These are phyloP conservation scores for Ophiognomonia clavigignenti-juglandacearum DNA, from an alignment of 2,329 filamentous ascomycete genomes.

Conservation along the genomic window DNA sequence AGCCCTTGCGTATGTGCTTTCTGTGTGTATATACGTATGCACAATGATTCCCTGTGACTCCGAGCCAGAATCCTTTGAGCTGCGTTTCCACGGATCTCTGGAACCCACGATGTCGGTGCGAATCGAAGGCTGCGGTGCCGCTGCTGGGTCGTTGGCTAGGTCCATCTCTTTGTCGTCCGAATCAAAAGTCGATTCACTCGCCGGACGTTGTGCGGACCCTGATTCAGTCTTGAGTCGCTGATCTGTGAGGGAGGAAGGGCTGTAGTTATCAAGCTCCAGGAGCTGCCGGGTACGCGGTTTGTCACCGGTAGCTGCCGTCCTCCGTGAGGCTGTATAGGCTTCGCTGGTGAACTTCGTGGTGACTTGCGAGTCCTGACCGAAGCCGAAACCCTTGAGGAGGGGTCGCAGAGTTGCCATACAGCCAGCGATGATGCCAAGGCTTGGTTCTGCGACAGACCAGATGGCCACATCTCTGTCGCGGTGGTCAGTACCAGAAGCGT, in stretches of 20 bases:
- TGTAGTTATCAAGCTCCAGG: no score
- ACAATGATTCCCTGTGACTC: background rate
- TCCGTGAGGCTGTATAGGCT: background rate
- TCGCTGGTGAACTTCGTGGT: background rate
- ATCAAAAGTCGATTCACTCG: no score
- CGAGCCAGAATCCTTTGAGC: background rate
- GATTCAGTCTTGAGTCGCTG: no score
- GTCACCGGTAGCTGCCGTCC: background rate
- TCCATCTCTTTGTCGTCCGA: no score
- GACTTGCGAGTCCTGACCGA: background rate
- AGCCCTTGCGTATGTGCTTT: background rate
- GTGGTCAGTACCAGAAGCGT: background rate
- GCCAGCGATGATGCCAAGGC: constrained; percentile 32
- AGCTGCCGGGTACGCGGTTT: background rate
- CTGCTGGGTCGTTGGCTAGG: no score
- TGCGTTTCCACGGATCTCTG: background rate
- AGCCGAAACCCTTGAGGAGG: constrained; percentile 16
- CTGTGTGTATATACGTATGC: background rate
- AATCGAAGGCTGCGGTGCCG: background rate
- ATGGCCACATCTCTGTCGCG: constrained; percentile 29
- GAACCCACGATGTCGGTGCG: background rate
- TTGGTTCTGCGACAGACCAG: constrained; percentile 33
- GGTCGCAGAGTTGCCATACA: constrained; percentile 24
- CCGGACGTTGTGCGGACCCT: no score
- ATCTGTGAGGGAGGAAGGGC: no score